Conservation (phyloP, 805 yeast species). For the Ogataea methanolica region DNA sequence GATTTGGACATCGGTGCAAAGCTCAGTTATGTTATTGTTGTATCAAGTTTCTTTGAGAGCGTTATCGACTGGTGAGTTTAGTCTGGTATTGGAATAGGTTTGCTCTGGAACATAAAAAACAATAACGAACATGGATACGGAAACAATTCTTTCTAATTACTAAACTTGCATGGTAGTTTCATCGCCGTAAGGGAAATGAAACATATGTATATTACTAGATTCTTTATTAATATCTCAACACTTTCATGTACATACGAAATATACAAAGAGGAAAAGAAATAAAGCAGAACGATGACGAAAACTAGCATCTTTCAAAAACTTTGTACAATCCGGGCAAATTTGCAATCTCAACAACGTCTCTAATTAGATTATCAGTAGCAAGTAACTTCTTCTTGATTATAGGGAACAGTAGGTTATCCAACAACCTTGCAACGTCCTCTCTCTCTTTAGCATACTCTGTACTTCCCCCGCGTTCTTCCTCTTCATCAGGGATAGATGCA, state of each 20-base stretch:
- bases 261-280: neutral
- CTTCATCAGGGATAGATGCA: constrained; percentile 35
- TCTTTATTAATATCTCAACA: too few relatives aligned
- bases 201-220: too few relatives aligned
- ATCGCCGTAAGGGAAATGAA: too few relatives aligned
- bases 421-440: constrained; percentile 26
- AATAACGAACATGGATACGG: neutral
- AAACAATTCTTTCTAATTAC: neutral
- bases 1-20: constrained; percentile 94
- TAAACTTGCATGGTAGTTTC: neutral
- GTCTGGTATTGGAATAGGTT: constrained; percentile 6
- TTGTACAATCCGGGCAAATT: constrained; percentile 85
- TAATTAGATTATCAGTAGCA: constrained; percentile 50
- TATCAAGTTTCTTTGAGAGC: constrained; percentile 73
- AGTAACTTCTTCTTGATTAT: constrained; percentile 55
- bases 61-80: constrained; percentile 28
- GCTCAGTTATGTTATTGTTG: constrained; percentile 85
- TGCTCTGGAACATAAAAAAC: neutral
- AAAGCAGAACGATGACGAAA: neutral
- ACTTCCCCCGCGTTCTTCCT: constrained; percentile 15
- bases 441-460: constrained; percentile 22
- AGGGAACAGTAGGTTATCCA: constrained; percentile 67
- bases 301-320: constrained; percentile 86
- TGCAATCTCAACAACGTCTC: constrained; percentile 77
- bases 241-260: too few relatives aligned